Conservation (phyloP, 2,329 filamentous ascomycete species). For the Herpotrichia juniperi region DNA sequence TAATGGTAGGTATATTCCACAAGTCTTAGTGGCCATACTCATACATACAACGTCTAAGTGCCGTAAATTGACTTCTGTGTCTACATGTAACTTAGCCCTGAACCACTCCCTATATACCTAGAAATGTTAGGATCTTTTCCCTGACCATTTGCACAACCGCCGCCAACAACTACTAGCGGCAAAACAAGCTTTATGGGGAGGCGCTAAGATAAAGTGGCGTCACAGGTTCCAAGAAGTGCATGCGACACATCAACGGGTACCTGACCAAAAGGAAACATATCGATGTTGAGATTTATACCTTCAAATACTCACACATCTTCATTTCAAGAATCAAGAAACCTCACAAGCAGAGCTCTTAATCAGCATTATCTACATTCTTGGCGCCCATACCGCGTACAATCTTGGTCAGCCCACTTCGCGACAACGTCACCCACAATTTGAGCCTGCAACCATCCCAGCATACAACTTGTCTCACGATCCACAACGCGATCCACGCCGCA, state of each 20-base stretch:
- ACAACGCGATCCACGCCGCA: neutral
- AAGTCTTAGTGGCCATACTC: too few relatives aligned
- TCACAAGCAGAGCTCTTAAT: too few relatives aligned
- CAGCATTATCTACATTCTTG: neutral
- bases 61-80: too few relatives aligned
- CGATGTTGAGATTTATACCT: neutral
- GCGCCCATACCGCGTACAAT: constrained; percentile 1
- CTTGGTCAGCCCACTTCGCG: constrained; percentile 8
- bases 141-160: too few relatives aligned
- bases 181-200: constrained; percentile 35
- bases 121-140: too few relatives aligned
- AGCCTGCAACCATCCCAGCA: constrained; percentile 1
- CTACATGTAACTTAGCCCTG: too few relatives aligned
- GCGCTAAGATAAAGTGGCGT: constrained; percentile 25
- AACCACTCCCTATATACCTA: too few relatives aligned
- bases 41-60: too few relatives aligned
- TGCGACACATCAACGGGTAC: constrained; percentile 9
- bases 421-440: constrained; percentile 1
- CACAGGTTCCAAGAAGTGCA: constrained; percentile 5
- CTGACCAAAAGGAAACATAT: constrained; percentile 19
- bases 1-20: too few relatives aligned
- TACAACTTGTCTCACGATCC: neutral
- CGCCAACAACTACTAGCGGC: constrained; percentile 22
- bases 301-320: neutral
- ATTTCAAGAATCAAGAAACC: too few relatives aligned